These are phyloP conservation scores for Dissophora ornata DNA, from an alignment of 192 early-diverging fungal species.

Conservation along the genomic window DNA sequence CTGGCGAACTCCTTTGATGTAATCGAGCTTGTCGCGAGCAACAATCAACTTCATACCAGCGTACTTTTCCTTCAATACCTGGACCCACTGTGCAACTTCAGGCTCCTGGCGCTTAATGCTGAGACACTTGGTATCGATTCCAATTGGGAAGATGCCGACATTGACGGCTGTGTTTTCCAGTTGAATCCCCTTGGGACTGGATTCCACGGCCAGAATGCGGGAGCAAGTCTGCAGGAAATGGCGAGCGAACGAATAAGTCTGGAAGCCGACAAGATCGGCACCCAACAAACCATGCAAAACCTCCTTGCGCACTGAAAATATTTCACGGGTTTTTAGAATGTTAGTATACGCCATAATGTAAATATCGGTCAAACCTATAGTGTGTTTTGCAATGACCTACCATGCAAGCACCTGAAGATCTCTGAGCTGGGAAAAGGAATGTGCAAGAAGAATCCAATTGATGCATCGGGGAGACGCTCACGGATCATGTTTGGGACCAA, in stretches of 20 bases:
- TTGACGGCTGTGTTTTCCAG: constrained; percentile 81
- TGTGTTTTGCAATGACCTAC: constrained; percentile 55
- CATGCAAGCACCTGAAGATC: constrained; percentile 90
- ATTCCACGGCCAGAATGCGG: constrained; percentile 88
- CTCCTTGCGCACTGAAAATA: constrained; percentile 74
- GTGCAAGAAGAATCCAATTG: constrained; percentile 96
- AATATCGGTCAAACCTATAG: background rate
- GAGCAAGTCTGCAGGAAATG: constrained; percentile 93
- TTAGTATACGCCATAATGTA: background rate
- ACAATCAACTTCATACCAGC: constrained; percentile 94
- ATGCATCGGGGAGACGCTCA: constrained; percentile 83
- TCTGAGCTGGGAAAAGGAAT: constrained; percentile 97
- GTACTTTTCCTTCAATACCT: constrained; percentile 85
- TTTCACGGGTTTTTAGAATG: too few relatives aligned
- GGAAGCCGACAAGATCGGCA: constrained; percentile 90
- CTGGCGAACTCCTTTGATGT: constrained; percentile 95
- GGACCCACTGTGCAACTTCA: constrained; percentile 80
- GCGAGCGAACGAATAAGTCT: constrained; percentile 93
- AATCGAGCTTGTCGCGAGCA: constrained; percentile 95
- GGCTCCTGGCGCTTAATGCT: constrained; percentile 78
- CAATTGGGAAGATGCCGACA: constrained; percentile 96
- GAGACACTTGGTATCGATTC: constrained; percentile 84
- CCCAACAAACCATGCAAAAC: constrained; percentile 92
- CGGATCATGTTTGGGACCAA: constrained; percentile 90
- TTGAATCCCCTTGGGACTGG: constrained; percentile 86